Conservation (phyloP, 257 asterid species). For the Solanum tacnaense region DNA sequence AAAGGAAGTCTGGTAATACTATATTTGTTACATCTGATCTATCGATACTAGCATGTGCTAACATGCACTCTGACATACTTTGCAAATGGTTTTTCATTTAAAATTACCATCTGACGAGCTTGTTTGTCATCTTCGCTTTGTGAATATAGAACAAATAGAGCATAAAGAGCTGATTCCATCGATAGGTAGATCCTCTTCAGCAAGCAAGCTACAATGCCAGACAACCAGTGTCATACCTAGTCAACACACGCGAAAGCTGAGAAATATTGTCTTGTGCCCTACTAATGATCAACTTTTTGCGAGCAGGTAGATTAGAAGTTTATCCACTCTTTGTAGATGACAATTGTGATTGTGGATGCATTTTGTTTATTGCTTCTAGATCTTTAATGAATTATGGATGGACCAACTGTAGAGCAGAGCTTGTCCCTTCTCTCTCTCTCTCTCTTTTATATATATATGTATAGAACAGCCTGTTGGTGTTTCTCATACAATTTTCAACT, state of each 20-base stretch:
- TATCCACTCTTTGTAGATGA: not conserved
- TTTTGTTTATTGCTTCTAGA: not conserved
- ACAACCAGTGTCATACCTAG: slow-evolving; percentile 29
- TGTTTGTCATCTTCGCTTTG: not conserved
- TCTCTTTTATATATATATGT: not conserved
- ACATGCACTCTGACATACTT: slow-evolving; percentile 1
- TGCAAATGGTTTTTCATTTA: not conserved
- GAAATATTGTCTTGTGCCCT: slow-evolving; percentile 61
- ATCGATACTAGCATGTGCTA: not conserved
- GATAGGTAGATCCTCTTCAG: slow-evolving; percentile 38
- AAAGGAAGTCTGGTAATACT: slow-evolving; percentile 37
- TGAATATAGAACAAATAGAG: slow-evolving; percentile 38
- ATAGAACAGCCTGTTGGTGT: not conserved
- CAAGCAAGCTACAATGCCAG: slow-evolving; percentile 30
- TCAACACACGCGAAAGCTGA: slow-evolving; percentile 65
- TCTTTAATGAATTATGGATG: not conserved
- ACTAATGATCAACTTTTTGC: slow-evolving; percentile 53
- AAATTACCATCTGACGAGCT: not conserved
- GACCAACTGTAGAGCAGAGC: not conserved
- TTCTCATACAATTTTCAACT: not conserved
- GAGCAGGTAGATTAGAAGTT: slow-evolving; percentile 38
- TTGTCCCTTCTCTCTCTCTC: not conserved
- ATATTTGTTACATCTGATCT: not conserved
- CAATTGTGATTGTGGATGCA: slow-evolving; percentile 11
- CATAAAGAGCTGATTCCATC: slow-evolving; percentile 36